phyloP scores from a whole-genome alignment of 169 alveolate genomes.

The Neospora caninum region DNA sequence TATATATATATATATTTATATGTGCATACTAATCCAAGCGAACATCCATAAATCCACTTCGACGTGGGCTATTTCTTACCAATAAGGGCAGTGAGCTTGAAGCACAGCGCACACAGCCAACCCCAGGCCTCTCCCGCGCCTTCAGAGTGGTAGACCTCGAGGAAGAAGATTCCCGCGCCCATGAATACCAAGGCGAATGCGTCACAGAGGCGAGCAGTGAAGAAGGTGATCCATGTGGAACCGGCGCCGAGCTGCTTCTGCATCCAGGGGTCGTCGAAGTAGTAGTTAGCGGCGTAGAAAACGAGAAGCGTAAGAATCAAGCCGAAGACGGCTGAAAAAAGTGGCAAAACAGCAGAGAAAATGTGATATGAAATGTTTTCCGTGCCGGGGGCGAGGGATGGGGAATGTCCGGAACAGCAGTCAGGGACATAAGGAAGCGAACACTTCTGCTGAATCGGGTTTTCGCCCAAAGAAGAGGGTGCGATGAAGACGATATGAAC shows the following conservation, averaged over 20 bases:
- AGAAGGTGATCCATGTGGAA: constrained; percentile 85
- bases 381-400: neutral
- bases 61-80: constrained; percentile 36
- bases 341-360: neutral
- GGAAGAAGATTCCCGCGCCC: constrained; percentile 79
- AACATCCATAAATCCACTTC: too few relatives aligned
- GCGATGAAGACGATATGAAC: neutral
- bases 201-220: constrained; percentile 84
- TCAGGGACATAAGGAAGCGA: too few relatives aligned
- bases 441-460: too few relatives aligned
- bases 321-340: constrained; percentile 78
- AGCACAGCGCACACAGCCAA: constrained; percentile 87
- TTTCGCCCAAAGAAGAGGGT: neutral
- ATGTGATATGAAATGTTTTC: neutral
- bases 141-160: constrained; percentile 91
- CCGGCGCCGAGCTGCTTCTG: constrained; percentile 86
- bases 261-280: constrained; percentile 88
- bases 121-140: constrained; percentile 94
- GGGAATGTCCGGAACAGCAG: too few relatives aligned
- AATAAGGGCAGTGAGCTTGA: constrained; percentile 77
- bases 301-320: constrained; percentile 83
- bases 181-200: constrained; percentile 80
- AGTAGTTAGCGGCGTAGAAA: constrained; percentile 84
- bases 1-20: too few relatives aligned
- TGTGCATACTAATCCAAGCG: too few relatives aligned